These are phyloP conservation scores for Oehlia diaphana DNA, from an alignment of 192 early-diverging fungal genomes.

Conservation along the genomic window DNA sequence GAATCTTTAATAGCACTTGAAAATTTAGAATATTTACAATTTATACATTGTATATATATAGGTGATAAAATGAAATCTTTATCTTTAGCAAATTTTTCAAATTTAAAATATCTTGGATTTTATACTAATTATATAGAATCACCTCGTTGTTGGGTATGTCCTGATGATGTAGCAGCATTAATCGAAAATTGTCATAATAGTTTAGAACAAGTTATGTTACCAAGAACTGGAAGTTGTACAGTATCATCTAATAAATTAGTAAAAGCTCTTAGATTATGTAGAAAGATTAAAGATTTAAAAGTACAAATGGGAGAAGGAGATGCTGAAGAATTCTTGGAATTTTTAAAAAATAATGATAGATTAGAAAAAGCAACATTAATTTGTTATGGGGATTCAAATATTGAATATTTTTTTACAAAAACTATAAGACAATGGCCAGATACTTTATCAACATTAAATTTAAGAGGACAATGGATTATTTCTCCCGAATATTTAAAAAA, in stretches of 20 bases:
- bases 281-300: conserved; percentile 1
- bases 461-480: background rate
- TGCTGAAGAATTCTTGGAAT: background rate
- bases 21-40: conserved; percentile 5
- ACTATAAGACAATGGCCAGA: background rate
- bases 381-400: background rate
- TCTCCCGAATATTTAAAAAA: background rate
- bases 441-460: conserved; percentile 2
- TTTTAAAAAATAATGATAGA: background rate
- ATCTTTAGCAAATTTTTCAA: background rate
- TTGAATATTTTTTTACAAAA: background rate
- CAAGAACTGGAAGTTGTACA: background rate
- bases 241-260: background rate
- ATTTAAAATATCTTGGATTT: background rate
- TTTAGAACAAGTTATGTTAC: background rate
- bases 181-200: conserved; percentile 8
- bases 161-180: background rate
- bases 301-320: conserved; percentile 1
- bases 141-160: background rate
- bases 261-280: conserved; percentile 3
- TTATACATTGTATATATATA: conserved; percentile 3
- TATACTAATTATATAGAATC: conserved; percentile 4
- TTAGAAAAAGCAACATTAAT: background rate
- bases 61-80: conserved; percentile 1
- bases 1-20: background rate